Percentiles rank a stretch among this genome's conserved stretches.
These are phyloP conservation scores for Cercospora canescens DNA, from an alignment of 2,329 filamentous ascomycete species.

Conservation along the genomic window DNA sequence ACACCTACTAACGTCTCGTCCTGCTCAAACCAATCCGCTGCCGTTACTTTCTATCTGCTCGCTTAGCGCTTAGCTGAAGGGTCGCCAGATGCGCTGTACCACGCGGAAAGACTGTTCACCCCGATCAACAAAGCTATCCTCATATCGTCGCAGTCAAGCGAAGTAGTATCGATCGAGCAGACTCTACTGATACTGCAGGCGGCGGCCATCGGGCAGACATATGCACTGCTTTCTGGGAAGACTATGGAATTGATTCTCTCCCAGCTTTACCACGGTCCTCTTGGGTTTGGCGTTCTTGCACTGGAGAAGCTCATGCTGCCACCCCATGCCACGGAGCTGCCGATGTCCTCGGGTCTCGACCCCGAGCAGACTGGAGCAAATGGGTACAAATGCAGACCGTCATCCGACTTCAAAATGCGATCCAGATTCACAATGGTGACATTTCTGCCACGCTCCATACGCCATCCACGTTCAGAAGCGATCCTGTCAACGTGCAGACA, in stretches of 20 bases:
- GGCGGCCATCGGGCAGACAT: neutral
- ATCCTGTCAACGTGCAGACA: neutral
- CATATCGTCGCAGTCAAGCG: neutral
- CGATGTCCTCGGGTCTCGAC: neutral
- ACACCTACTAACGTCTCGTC: neutral
- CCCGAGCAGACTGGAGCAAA: neutral
- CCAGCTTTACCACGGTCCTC: neutral
- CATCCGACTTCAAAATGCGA: neutral
- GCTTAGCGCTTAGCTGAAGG: neutral
- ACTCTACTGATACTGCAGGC: neutral
- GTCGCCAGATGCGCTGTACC: neutral
- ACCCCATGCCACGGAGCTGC: neutral
- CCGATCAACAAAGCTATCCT: neutral
- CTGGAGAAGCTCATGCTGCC: neutral
- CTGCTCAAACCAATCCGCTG: neutral
- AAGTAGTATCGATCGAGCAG: neutral
- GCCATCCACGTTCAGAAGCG: neutral
- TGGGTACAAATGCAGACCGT: neutral
- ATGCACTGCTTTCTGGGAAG: neutral
- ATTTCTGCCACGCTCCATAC: neutral
- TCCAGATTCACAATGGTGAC: neutral
- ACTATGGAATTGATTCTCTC: neutral
- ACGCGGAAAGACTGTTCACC: neutral
- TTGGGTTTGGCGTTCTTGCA: neutral
- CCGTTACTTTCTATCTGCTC: neutral